A percentile compares a stretch with the other conserved stretches of the same genome.
phyloP scores from a whole-genome alignment of 2,329 filamentous ascomycete species.

The Cryphonectria parasitica region DNA sequence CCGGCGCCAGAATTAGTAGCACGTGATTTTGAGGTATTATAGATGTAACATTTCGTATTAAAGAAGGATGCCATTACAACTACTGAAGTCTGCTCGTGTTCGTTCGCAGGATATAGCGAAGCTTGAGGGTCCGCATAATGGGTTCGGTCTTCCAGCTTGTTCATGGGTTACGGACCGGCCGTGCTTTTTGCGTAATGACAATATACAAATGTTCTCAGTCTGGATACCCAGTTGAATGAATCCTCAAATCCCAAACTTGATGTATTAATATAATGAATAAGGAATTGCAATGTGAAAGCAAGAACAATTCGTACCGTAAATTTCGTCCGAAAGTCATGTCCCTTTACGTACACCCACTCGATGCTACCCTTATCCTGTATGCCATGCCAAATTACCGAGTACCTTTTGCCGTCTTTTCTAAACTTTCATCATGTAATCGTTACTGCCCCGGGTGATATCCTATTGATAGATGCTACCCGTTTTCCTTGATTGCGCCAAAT shows the following conservation, averaged over 20 bases:
- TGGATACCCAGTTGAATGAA: too few species aligned
- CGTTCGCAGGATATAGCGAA: background rate
- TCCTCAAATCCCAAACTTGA: too few species aligned
- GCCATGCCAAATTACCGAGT: background rate
- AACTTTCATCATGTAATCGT: background rate
- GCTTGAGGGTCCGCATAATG: too few species aligned
- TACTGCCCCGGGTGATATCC: background rate
- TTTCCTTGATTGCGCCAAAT: too few species aligned
- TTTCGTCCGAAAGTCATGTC: background rate
- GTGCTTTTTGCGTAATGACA: too few species aligned
- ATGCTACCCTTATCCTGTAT: background rate
- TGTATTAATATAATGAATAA: too few species aligned
- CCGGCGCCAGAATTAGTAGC: conserved; percentile 16
- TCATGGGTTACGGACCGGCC: too few species aligned
- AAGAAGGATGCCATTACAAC: background rate
- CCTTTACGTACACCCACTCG: background rate
- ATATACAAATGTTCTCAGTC: too few species aligned
- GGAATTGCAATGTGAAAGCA: too few species aligned
- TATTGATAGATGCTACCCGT: background rate
- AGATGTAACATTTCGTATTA: background rate
- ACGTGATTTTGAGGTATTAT: too few species aligned
- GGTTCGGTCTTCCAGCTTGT: too few species aligned
- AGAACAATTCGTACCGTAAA: background rate
- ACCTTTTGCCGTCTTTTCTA: background rate
- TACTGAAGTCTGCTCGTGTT: background rate